Base-by-base conservation (phyloP, 768 basidiomycete species). In the Pleurotus tuoliensis region DNA sequence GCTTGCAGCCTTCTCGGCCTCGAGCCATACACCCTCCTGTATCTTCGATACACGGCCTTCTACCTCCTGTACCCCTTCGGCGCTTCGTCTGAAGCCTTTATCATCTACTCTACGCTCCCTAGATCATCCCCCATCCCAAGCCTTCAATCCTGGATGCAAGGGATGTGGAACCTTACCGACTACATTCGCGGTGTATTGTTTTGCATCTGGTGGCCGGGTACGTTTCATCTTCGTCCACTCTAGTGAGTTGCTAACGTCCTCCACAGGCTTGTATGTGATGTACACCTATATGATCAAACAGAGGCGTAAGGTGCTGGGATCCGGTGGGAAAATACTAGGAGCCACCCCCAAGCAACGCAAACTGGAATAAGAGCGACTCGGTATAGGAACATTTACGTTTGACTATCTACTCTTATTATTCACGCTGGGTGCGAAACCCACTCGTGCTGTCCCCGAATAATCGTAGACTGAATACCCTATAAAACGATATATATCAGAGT, bases 21-120 rank as follows among this genome's bases (percentile, higher is more conserved):
- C 63, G 81, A 84, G 62, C 72, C 76, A 8, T 69, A 78, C 18
- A 30, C 69, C 13, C 80, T 92, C 43, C 73, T 85, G 22, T 89
- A 80, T 75, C 69, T 88, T 43, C 92, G 96, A 55, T 99, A 98
- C 79, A 90, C 94, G 16, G 83, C 92, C 6, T 99, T 98, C 72
- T 96, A 89, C 71, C 59, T 94, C 47, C 81, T 98, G n/a, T 98
- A 99, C 73, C 94, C 92, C 4, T 68, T 94, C 20, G 97, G 97
- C 45, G 96, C 97, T 1, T 81, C 82, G 5, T 94, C 92, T 20
- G 97, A 99, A 71, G 94, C 94, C 0, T 82, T 88, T 67, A 78
- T 96, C 56, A 88, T 86, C 65, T 86, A 85, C 65, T 79, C 86
- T 1, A 89, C 92, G 4, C 80, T 97, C 30, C 89, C 90, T 6